Conservation (phyloP, 495 filamentous ascomycete genomes). For the Neurospora pannonica region DNA sequence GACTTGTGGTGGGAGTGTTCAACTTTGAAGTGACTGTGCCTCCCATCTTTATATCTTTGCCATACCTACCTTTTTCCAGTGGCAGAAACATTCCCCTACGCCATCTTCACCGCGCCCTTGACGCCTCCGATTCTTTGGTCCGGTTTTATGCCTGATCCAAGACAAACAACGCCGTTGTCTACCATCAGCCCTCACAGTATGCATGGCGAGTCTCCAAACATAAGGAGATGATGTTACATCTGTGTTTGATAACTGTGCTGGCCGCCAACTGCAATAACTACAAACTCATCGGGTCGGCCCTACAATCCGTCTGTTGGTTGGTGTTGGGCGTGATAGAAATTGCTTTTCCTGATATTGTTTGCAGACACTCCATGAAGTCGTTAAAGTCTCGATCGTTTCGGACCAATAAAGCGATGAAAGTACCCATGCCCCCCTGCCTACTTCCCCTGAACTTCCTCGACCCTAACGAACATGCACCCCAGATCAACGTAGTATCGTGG, state of each 20-base stretch:
- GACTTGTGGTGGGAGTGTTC: neutral
- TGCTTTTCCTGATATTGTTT: neutral
- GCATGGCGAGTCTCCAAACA: neutral
- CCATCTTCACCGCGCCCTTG: neutral
- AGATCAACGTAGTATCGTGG: neutral
- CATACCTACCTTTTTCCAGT: neutral
- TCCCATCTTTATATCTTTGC: neutral
- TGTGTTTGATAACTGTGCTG: neutral
- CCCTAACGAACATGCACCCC: neutral
- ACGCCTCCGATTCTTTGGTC: neutral
- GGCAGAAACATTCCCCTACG: neutral
- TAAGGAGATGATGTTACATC: neutral
- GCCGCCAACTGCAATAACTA: neutral
- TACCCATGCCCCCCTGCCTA: neutral
- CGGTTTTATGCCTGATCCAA: neutral
- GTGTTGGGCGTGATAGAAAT: neutral
- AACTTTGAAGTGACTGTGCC: neutral
- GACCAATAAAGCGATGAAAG: neutral
- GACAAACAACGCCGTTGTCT: neutral
- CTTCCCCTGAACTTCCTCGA: neutral
- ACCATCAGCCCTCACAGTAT: neutral
- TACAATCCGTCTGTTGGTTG: neutral
- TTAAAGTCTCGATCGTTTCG: neutral
- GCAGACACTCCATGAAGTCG: neutral
- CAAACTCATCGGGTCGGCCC: neutral